Conservation (phyloP, 176 grass and related monocot genomes). For the Cenchrus purpureus region DNA sequence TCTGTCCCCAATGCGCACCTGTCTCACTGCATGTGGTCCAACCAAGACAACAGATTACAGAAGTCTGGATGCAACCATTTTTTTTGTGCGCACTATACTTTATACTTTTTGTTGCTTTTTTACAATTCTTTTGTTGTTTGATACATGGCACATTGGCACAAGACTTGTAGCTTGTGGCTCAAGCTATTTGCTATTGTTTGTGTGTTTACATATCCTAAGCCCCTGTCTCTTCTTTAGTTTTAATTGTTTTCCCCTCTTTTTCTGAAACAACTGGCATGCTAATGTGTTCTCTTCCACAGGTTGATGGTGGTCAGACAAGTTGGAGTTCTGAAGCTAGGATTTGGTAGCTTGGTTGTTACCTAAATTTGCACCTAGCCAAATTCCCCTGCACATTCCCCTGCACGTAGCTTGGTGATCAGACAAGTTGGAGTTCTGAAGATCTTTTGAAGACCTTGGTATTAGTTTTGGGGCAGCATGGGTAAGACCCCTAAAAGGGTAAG, state of each 20-base stretch:
- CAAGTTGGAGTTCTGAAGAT: background rate
- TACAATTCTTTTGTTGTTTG: background rate
- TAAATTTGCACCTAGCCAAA: background rate
- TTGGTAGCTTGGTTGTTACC: conserved; percentile 12
- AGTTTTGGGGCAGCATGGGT: background rate
- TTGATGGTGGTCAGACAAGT: background rate
- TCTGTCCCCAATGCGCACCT: background rate
- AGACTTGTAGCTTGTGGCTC: background rate
- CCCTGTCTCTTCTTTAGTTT: background rate
- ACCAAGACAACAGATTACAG: background rate
- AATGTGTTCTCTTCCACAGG: conserved; percentile 37
- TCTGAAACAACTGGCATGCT: background rate
- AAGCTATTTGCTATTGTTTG: background rate
- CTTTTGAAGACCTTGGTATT: background rate
- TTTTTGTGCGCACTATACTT: background rate
- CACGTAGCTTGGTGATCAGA: no score
- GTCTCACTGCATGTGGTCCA: background rate
- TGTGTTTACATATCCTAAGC: background rate
- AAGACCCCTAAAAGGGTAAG: background rate
- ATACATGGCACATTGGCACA: background rate
- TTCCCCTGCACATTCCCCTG: background rate
- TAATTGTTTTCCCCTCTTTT: background rate
- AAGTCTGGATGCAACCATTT: background rate
- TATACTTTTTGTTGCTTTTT: no score
- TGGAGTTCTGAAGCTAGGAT: conserved; percentile 13